Evolutionary conservation across 1,284 basidiomycete species (phyloP), one percentile per base, ranked within the genome.

Genomic region (Exsudoporus floridanus): DNA sequence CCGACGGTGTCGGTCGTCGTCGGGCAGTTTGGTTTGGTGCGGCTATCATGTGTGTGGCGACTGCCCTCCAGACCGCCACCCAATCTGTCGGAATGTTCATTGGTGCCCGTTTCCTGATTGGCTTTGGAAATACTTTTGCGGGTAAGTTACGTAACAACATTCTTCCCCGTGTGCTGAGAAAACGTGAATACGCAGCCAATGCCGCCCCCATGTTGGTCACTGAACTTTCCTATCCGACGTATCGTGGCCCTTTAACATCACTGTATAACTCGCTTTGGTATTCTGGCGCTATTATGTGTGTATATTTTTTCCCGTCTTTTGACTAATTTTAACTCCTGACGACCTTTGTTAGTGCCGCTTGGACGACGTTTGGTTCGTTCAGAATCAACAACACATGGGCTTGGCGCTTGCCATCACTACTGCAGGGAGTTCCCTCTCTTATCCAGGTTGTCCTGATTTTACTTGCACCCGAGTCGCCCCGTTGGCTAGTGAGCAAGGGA

Each of bases 31-130:
- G 83, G 72, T 61, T 87, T 44, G 86, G 87, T 56, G 83, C 84
- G 6, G 41, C 63, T 12, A 79, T 86, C 60, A 88, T 89, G 83
- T 77, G 79, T 49, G 68, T 82, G 39, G 85, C 80, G 19, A 84
- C 84, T 12, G 83, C 79, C 19, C 56, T 90, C 19, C 88, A 90
- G 57, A 82, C 84, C 0, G 84, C 85, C n/a, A 76, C 87, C 38
- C 78, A 84, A 54, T 88, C 82, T 40, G 79, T 90, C 16, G 80
- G 82, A 59, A 90, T 90, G 86, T 93, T 92, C 72, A 88, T 92
- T 59, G 86, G 84, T 55, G 83, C 88, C 62, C 81, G 88, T 52
- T 89, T 88, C 76, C 72, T 91, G 53, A 86, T 92, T 60, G 90
- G 90, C 46, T 90, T 90, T 65, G 90, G 91, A 50, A 75, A 88